phyloP scores from a whole-genome alignment of 2,329 filamentous ascomycete species.

The Thielaviopsis punctulata region DNA sequence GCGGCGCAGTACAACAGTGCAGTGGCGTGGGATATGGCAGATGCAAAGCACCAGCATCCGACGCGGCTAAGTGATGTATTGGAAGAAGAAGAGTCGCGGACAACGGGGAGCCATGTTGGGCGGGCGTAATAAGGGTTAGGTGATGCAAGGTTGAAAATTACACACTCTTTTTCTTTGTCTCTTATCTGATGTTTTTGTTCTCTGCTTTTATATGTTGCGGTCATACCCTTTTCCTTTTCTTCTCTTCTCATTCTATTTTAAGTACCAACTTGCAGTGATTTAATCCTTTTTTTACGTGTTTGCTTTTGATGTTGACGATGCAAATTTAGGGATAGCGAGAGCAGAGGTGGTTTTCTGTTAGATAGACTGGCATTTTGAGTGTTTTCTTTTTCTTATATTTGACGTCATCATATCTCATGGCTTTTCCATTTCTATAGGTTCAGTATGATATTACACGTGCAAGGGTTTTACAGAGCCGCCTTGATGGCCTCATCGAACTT shows the following conservation, averaged over 20 bases:
- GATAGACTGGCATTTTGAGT: not conserved
- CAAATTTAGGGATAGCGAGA: not conserved
- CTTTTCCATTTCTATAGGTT: no score
- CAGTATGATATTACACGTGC: no score
- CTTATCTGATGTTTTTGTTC: not conserved
- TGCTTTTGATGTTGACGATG: not conserved
- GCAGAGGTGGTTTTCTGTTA: not conserved
- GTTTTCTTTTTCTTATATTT: not conserved
- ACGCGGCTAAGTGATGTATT: constrained; percentile 78
- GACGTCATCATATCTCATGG: not conserved
- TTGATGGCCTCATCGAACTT: constrained; percentile 21
- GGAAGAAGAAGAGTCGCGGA: constrained; percentile 67
- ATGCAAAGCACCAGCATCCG: constrained; percentile 65
- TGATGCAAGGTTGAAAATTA: not conserved
- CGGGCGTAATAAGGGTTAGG: constrained; percentile 17
- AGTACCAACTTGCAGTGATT: not conserved
- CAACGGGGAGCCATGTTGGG: constrained; percentile 48
- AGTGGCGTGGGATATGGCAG: constrained; percentile 55
- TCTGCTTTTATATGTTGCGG: not conserved
- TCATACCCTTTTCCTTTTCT: not conserved
- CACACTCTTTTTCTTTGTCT: not conserved
- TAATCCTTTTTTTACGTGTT: not conserved
- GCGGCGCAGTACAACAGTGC: not conserved
- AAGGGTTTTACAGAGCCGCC: not conserved
- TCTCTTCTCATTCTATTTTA: not conserved